Base-by-base conservation (phyloP, 192 early-diverging fungal species). In the Phlyctochytrium bullatum region DNA sequence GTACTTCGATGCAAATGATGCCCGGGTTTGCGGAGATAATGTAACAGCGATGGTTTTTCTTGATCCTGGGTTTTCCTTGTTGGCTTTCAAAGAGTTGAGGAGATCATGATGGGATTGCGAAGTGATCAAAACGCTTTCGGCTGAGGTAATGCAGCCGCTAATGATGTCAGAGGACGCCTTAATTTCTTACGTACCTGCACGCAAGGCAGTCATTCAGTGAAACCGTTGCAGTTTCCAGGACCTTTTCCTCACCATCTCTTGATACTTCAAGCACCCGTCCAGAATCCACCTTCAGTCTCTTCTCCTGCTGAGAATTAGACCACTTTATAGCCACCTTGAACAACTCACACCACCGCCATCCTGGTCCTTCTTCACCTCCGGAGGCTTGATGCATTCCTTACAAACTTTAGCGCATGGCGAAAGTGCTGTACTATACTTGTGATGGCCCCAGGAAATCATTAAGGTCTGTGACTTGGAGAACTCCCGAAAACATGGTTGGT, bases 361-460 rank as follows among this genome's bases (percentile, higher is more conserved):
- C n/a, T 51, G 28, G 32, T 62, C 35, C 73, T 91, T 92, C 66
- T 88, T 80, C 20, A 91, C 80, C 61, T 92, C 86, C 1, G 94
- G 91, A 0, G 97, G 97, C 68, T 96, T 97, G 58, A 99, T 95
- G 81, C 97, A 99, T 53, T 91, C 95, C 69, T 71, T 33, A 34
- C 16, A n/a, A 62, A 14, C n/a, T 31, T 0, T 27, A 20, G n/a
- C 20, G 34, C 57, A 14, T 14, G 56, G 10, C 16, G 61, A 14
- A 61, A n/a, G n/a, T n/a, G n/a, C n/a, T n/a, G 28, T 24, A 36
- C 36, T 40, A 54, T 47, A 71, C 69, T 73, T 97, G 95, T 34
- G 93, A 96, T 3, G 97, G 96, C 24, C 91, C 84, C 68, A 99
- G 97, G 64, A 90, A 99, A 81, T 99, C 97, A 72, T 99, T 94